Evolutionary conservation across 257 asterid species (phyloP).

Genomic region (Jacaranda mimosifolia): DNA sequence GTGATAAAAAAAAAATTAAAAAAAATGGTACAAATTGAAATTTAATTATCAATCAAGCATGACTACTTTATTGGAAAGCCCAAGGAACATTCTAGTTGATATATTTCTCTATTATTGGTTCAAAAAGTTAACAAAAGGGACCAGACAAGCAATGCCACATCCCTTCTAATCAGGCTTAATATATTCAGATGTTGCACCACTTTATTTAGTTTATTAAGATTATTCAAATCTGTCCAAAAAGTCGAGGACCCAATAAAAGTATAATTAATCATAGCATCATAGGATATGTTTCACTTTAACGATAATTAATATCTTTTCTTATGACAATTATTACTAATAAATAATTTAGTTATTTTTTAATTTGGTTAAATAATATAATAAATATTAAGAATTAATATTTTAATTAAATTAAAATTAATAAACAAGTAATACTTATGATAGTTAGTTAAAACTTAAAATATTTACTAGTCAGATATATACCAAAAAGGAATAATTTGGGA

Average conservation of each 20-base stretch:
- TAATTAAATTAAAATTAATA: too few relatives aligned
- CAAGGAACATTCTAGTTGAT: conserved; percentile 7
- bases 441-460: too few relatives aligned
- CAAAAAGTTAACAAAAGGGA: background rate
- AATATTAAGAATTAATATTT: too few relatives aligned
- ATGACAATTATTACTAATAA: too few relatives aligned
- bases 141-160: conserved; percentile 28
- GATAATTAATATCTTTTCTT: background rate
- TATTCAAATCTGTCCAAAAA: conserved; percentile 33
- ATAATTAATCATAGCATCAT: conserved; percentile 19
- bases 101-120: background rate
- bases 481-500: too few relatives aligned
- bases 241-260: background rate
- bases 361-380: too few relatives aligned
- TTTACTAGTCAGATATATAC: too few relatives aligned
- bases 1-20: too few relatives aligned
- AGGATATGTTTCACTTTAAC: conserved; percentile 23
- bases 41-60: background rate
- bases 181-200: conserved; percentile 18
- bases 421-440: too few relatives aligned
- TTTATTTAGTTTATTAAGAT: background rate
- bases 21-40: background rate
- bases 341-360: too few relatives aligned
- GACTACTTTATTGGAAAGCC: background rate
- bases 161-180: conserved; percentile 27